Evolutionary conservation across 305 asterid genomes (phyloP), one percentile per base, ranked within the genome.

Genomic region (Fraxinus baroniana): DNA sequence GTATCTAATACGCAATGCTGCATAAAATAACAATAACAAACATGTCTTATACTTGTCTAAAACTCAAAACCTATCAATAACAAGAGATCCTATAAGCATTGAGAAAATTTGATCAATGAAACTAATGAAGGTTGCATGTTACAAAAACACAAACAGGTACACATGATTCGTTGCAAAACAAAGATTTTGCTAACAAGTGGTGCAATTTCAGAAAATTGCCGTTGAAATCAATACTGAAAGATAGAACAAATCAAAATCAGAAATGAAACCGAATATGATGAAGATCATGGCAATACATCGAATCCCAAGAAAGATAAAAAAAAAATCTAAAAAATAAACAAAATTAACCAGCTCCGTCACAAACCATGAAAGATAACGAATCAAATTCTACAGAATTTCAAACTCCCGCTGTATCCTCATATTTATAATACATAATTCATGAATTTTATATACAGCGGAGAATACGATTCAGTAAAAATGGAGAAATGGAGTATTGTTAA

Each of bases 321-420:
- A 83, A 41, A 41, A 9, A 1, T 39, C 0, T 9, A 2, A 41
- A 41, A 78, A 83, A 86, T 37, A 8, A 33, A 55, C 55, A 73
- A 20, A 78, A 84, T 35, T 49, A 66, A 37, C 76, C 79, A 81
- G 55, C 22, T 80, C 78, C 77, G 75, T 37, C 46, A 30, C 79
- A 84, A 85, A 85, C 80, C 87, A 85, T 46, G 75, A 77, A 55
- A 77, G 76, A 68, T 85, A 77, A 85, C 84, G 77, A 83, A 36
- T 52, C 32, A 78, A 74, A 82, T 82, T 55, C 73, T 76, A 83
- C 36, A 75, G 44, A 74, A 84, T 80, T 39, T 73, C 80, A 79
- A 76, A 71, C 78, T 41, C 37, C 49, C 18, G 10, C 68, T 13
- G 24, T 30, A 39, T 78, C 87, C 35, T 78, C 84, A 80, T 46